Percentiles rank a stretch among this genome's conserved stretches.
Evolutionary conservation across 345 rosid genomes (phyloP).

Genomic region (Cardamine occulta): DNA sequence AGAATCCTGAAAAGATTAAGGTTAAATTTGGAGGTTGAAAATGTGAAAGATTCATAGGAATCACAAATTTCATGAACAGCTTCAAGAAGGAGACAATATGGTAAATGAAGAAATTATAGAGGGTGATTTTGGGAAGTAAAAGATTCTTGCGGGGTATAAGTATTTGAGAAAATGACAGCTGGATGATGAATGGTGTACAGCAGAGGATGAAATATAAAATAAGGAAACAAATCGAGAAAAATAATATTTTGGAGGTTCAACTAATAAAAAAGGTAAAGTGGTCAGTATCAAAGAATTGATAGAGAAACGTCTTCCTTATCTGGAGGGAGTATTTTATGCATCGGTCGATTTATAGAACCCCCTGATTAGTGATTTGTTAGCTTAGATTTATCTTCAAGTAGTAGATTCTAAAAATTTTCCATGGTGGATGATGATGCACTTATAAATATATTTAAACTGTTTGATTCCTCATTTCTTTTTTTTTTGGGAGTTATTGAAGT

Average conservation of each 20-base stretch:
- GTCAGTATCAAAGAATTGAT: constrained; percentile 14
- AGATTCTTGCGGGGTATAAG: neutral
- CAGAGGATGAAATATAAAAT: constrained; percentile 3
- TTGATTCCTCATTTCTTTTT: neutral
- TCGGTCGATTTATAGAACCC: neutral
- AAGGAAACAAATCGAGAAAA: constrained; percentile 12
- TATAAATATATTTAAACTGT: no score
- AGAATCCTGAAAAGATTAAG: neutral
- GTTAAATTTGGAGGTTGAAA: neutral
- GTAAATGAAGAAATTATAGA: neutral
- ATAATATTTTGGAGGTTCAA: constrained; percentile 8
- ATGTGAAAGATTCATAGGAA: neutral
- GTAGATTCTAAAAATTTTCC: constrained; percentile 10
- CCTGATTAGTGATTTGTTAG: neutral
- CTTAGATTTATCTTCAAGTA: constrained; percentile 7
- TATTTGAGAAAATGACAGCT: constrained; percentile 3
- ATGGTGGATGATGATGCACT: neutral
- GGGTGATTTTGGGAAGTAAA: constrained; percentile 13
- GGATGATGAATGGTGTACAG: constrained; percentile 14
- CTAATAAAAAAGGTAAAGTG: neutral
- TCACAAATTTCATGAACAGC: neutral
- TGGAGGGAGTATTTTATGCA: constrained; percentile 21
- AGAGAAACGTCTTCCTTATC: constrained; percentile 32
- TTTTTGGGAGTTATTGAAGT: neutral
- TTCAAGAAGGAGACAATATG: neutral